Conservation (phyloP, 116 monocot species). For the Dioscorea cayenensis region DNA sequence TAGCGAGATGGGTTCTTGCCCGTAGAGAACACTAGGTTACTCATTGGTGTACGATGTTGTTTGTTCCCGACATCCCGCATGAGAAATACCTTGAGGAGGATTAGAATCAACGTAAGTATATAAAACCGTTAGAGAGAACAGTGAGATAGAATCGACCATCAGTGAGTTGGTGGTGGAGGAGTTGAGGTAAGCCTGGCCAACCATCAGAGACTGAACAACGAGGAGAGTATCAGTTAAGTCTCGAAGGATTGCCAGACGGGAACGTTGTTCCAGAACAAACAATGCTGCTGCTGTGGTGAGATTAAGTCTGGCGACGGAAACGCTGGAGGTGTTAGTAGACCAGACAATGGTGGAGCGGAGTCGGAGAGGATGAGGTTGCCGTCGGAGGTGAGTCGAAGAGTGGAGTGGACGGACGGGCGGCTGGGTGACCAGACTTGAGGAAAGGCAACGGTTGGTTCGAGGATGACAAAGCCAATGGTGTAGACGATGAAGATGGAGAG, state of each 20-base stretch:
- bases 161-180: not conserved
- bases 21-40: slow-evolving; percentile 3
- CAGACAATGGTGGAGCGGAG: not conserved
- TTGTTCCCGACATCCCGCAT: not conserved
- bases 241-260: slow-evolving; percentile 7
- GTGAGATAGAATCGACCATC: slow-evolving; percentile 12
- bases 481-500: slow-evolving; percentile 1
- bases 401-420: not conserved
- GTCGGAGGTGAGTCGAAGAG: slow-evolving; percentile 5
- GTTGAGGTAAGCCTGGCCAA: slow-evolving; percentile 29
- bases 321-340: not conserved
- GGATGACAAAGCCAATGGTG: slow-evolving; percentile 3
- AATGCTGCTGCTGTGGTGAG: not conserved
- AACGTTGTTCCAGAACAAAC: not conserved
- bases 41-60: slow-evolving; percentile 12
- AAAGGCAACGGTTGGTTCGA: not conserved
- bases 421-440: slow-evolving; percentile 19
- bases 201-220: slow-evolving; percentile 18
- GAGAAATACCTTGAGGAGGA: slow-evolving; percentile 26
- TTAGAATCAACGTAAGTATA: slow-evolving; percentile 13
- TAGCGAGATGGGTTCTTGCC: not conserved
- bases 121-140: slow-evolving; percentile 8
- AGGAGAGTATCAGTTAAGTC: slow-evolving; percentile 3
- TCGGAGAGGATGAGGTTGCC: slow-evolving; percentile 3
- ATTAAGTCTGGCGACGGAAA: not conserved